Evolutionary conservation across 2,329 filamentous ascomycete genomes (phyloP).

Genomic region (Ramularia endophylla): DNA sequence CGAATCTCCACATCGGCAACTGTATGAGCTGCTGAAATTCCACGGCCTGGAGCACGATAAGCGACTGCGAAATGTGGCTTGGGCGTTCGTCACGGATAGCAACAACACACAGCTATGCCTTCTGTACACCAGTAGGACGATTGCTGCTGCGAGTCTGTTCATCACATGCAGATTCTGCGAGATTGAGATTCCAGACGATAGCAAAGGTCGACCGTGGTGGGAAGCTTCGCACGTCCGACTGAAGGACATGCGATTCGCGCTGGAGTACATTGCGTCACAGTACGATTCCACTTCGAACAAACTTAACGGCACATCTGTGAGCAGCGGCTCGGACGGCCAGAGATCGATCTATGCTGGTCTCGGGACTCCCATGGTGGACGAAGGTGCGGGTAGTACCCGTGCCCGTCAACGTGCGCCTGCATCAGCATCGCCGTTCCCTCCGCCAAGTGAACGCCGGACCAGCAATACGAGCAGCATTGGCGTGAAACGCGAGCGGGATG

Average conservation of each 20-base stretch:
- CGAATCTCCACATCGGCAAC: slow-evolving; percentile 77
- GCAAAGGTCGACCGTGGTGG: slow-evolving; percentile 81
- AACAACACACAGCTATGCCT: slow-evolving; percentile 80
- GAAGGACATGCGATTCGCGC: slow-evolving; percentile 63
- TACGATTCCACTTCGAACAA: slow-evolving; percentile 39
- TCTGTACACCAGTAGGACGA: slow-evolving; percentile 69
- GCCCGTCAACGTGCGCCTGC: slow-evolving; percentile 19
- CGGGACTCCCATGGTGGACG: slow-evolving; percentile 27
- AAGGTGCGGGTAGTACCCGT: slow-evolving; percentile 30
- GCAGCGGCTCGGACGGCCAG: slow-evolving; percentile 33
- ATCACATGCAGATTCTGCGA: slow-evolving; percentile 72
- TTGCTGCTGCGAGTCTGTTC: slow-evolving; percentile 81
- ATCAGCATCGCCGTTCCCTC: slow-evolving; percentile 18
- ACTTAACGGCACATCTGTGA: slow-evolving; percentile 20
- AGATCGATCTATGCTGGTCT: slow-evolving; percentile 43
- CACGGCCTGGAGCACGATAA: slow-evolving; percentile 74
- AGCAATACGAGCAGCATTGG: slow-evolving; percentile 27
- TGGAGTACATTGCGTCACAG: slow-evolving; percentile 63
- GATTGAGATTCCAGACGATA: slow-evolving; percentile 67
- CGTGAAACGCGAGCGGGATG: slow-evolving; percentile 27
- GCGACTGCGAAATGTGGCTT: slow-evolving; percentile 73
- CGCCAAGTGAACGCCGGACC: slow-evolving; percentile 25
- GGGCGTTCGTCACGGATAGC: slow-evolving; percentile 91
- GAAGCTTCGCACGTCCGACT: slow-evolving; percentile 66
- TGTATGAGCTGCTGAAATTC: slow-evolving; percentile 73